phyloP scores from a whole-genome alignment of 257 asterid species.

The Solanum pinnatisectum region DNA sequence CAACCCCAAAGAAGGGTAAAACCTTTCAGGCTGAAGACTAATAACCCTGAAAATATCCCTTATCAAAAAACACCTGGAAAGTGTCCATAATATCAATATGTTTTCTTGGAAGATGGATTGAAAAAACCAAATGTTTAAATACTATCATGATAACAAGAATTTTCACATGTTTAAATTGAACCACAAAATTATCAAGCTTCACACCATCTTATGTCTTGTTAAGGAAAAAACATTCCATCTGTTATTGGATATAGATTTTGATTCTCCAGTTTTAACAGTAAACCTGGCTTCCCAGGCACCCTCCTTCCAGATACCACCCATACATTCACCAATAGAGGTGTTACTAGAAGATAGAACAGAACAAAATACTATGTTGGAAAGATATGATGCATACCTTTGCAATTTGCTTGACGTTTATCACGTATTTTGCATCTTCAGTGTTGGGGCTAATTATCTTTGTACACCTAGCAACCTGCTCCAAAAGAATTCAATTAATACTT shows the following conservation, averaged over 20 bases:
- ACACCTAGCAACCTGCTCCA: conserved; percentile 76
- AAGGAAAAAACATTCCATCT: background rate
- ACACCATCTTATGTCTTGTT: background rate
- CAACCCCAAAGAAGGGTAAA: background rate
- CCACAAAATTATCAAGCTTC: background rate
- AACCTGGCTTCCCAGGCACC: background rate
- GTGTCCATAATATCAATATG: background rate
- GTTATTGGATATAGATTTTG: background rate
- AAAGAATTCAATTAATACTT: background rate
- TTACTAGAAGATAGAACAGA: background rate
- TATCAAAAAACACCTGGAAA: background rate
- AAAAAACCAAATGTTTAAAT: background rate
- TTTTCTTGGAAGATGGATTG: background rate
- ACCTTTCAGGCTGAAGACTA: background rate
- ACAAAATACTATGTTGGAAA: background rate
- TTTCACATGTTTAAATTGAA: background rate
- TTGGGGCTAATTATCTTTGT: conserved; percentile 87
- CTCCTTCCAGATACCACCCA: background rate
- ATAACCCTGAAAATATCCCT: background rate
- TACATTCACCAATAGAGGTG: background rate
- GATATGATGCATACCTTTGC: conserved; percentile 31
- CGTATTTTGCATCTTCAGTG: conserved; percentile 71
- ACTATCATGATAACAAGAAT: background rate
- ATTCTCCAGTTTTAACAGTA: background rate
- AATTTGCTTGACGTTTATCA: conserved; percentile 70